Evolutionary conservation across 495 filamentous ascomycete species (phyloP), one percentile per base, ranked within the genome.

Genomic region (Annulohypoxylon stygium): DNA sequence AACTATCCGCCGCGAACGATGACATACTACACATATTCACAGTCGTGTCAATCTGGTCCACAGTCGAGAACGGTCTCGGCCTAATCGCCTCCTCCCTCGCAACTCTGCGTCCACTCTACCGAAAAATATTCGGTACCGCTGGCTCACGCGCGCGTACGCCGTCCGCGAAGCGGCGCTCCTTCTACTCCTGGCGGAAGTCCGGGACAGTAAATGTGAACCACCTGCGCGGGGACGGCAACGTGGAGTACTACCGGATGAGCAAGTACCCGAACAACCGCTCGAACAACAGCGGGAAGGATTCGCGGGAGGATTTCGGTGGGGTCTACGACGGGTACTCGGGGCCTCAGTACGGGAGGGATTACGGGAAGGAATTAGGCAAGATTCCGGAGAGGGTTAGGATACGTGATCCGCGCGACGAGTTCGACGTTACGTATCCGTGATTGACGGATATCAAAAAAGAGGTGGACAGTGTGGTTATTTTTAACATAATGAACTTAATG

Each of bases 21-120:
- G 76, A 80, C 18, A 61, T 81, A 14, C 81, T 33, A 3, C 23
- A 84, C 81, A 81, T 73, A 3, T 77, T 73, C 57, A 72, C 76
- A 0, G 78, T 80, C 67, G 55, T 85, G 1, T 74, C 77, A 0
- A 82, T 83, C 63, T 83, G 80, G 81, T 78, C 78, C 2, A 82
- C 81, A 0, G 65, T 81, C 7, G 83, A 85, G 71, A 73, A 76
- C 30, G 81, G 79, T 0, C 68, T 85, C 11, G 83, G 78, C n/a
- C 74, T 85, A 0, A 75, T 74, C 14, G 81, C 82, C 1, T 79
- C 81, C 3, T 79, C 79, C 26, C 61, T 82, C 18, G 83, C 82
- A 9, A 85, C 81, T 3, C 68, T 85, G 1, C 78, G 80, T 0
- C 82, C 83, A 3, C 74, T 85, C 4, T 79, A 74, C 33, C 54